Percentiles rank a stretch among this genome's conserved stretches.
Evolutionary conservation across 768 basidiomycete genomes (phyloP).

Genomic region (Auricularia sp.): DNA sequence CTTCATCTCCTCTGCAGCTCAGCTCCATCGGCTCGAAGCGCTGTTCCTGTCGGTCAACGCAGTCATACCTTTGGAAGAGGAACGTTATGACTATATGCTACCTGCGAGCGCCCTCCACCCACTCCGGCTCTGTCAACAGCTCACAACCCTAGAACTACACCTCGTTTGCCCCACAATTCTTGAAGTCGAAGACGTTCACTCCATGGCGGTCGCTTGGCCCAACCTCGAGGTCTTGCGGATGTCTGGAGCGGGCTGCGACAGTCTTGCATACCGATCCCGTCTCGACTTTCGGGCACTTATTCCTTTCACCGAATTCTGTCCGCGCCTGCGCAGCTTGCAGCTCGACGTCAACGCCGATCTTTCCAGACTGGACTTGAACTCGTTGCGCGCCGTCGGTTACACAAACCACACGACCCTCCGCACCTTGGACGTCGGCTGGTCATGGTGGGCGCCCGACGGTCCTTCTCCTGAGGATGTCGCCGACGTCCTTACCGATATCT

Average conservation of each 20-base stretch:
- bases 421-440: neutral
- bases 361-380: neutral
- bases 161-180: neutral
- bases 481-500: neutral
- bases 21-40: neutral
- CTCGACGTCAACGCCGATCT: conserved; percentile 1
- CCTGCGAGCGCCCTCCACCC: neutral
- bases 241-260: neutral
- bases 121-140: neutral
- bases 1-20: neutral
- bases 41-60: neutral
- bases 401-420: neutral
- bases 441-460: neutral
- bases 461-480: neutral
- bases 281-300: neutral
- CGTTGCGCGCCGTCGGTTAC: neutral
- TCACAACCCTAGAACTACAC: neutral
- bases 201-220: neutral
- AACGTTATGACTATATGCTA: neutral
- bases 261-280: neutral
- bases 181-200: neutral
- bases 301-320: neutral
- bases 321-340: neutral
- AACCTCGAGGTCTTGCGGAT: neutral
- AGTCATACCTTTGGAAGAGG: neutral